Base-by-base conservation (phyloP, 2,329 filamentous ascomycete species). In the Ophiostoma australiae region DNA sequence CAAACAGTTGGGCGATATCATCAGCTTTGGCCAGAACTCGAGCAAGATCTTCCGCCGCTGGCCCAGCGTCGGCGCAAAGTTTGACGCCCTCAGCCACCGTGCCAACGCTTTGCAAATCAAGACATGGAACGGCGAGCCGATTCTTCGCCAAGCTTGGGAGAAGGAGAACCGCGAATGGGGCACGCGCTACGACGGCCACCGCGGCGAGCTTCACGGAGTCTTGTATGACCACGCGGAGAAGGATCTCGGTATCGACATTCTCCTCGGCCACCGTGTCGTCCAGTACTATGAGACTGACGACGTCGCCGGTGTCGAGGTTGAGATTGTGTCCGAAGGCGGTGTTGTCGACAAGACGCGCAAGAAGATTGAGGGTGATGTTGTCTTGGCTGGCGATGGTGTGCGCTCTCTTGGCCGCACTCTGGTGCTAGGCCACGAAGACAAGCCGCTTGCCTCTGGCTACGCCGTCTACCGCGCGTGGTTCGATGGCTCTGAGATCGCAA, bases 1-100 rank as follows among this genome's bases (percentile, higher is more conserved):
- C 72, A 89, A 88, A 74, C 78, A 81, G 13, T 82, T 89, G 0
- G 87, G 87, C 69, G 85, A 89, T 78, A 87, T 89, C 73, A 89
- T 89, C 73, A 86, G 84, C 31, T 88, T 88, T 72, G 86, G 86
- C 1, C 82, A 85, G 67, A 89, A 89, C 74, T 84, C 82, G 15
- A 85, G 86, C 1, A 84, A 86, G 48, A 87, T 90, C 73, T 87
- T 89, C 75, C 41, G 61, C 4, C 72, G 72, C n/a, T 75, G 74
- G 74, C 83, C 84, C 20, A 80, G 81, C 20, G 81, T 88, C 5
- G 80, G 80, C 8, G 81, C 81, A 41, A 77, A 81, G 76, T 79
- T 88, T 72, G 81, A 83, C 67, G 79, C 80, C 1, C 80, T 88
- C 37, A 84, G 83, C 73, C 85, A 82, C 72, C 79, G 80, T 1